Percentiles rank a stretch among this genome's conserved stretches.
Evolutionary conservation across 2,329 filamentous ascomycete genomes (phyloP).

Genomic region (Lasiodiplodia sp.): DNA sequence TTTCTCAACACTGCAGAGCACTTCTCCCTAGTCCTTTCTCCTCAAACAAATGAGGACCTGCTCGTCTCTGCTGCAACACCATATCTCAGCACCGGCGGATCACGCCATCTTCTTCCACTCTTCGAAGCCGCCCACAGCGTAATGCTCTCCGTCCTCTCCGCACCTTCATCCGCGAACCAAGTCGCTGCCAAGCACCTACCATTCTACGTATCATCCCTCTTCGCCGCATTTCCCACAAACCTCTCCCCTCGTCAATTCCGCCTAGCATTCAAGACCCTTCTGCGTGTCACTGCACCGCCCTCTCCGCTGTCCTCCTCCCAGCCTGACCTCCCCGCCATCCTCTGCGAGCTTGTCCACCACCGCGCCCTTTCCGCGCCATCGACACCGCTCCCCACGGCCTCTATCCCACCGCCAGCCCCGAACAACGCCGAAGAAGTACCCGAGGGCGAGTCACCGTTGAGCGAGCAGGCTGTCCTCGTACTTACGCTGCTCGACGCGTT

Average conservation of each 20-base stretch:
- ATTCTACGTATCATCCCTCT: slow-evolving; percentile 83
- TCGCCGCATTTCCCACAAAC: slow-evolving; percentile 78
- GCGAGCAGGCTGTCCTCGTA: slow-evolving; percentile 79
- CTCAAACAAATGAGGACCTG: slow-evolving; percentile 72
- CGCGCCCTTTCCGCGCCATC: slow-evolving; percentile 66
- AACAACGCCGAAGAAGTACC: slow-evolving; percentile 41
- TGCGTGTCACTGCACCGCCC: slow-evolving; percentile 82
- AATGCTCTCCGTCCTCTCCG: slow-evolving; percentile 79
- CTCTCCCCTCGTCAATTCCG: slow-evolving; percentile 87
- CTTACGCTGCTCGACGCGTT: slow-evolving; percentile 82
- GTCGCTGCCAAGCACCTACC: slow-evolving; percentile 76
- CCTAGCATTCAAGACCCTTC: slow-evolving; percentile 83
- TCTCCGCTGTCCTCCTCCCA: slow-evolving; percentile 76
- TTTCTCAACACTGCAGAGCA: slow-evolving; percentile 89
- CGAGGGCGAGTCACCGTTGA: slow-evolving; percentile 54
- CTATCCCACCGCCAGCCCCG: slow-evolving; percentile 43
- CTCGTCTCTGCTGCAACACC: slow-evolving; percentile 76
- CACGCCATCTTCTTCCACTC: slow-evolving; percentile 68
- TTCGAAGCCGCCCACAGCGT: slow-evolving; percentile 90
- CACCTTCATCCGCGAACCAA: slow-evolving; percentile 73
- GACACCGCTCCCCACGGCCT: slow-evolving; percentile 47
- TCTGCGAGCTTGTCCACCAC: slow-evolving; percentile 79
- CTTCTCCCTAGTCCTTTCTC: slow-evolving; percentile 73
- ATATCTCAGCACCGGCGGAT: slow-evolving; percentile 71
- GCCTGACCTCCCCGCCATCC: slow-evolving; percentile 77